These are phyloP conservation scores for Blepharisma stoltei DNA, from an alignment of 73 alveolate genomes.

Conservation along the genomic window DNA sequence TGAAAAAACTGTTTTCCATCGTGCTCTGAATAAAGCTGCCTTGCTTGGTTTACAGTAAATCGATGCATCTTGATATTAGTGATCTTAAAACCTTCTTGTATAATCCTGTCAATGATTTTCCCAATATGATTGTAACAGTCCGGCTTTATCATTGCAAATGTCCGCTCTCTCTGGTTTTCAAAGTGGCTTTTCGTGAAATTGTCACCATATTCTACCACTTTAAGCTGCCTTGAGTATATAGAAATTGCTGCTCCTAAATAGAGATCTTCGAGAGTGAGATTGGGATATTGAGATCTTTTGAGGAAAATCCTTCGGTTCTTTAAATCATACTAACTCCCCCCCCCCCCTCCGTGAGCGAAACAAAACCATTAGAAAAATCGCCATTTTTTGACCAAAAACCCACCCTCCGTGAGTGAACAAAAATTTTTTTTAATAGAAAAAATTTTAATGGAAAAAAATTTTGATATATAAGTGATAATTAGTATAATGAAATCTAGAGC, in stretches of 20 bases:
- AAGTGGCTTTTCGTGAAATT: conserved; percentile 79
- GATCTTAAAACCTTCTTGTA: conserved; percentile 78
- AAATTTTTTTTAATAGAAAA: no score
- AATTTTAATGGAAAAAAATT: no score
- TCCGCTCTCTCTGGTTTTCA: conserved; percentile 61
- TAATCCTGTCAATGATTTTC: conserved; percentile 73
- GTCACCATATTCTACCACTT: conserved; percentile 90
- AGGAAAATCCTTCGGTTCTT: conserved; percentile 82
- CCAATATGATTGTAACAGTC: conserved; percentile 92
- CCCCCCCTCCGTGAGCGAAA: no score
- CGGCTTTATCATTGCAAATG: conserved; percentile 95
- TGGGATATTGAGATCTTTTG: conserved; percentile 79
- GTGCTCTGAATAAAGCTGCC: conserved; percentile 69
- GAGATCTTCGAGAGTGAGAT: conserved; percentile 71
- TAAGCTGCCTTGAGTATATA: conserved; percentile 84
- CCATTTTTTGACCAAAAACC: no score
- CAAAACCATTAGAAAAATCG: no score
- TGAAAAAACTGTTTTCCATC: conserved; percentile 85
- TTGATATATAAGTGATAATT: no score
- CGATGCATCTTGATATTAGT: conserved; percentile 86
- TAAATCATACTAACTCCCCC: conserved; percentile 67
- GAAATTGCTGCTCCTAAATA: conserved; percentile 81
- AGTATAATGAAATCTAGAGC: no score
- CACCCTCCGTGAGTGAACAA: no score
- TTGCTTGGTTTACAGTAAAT: conserved; percentile 68